Base-by-base conservation (phyloP, 1,284 basidiomycete species). In the Melampsora medusae region DNA sequence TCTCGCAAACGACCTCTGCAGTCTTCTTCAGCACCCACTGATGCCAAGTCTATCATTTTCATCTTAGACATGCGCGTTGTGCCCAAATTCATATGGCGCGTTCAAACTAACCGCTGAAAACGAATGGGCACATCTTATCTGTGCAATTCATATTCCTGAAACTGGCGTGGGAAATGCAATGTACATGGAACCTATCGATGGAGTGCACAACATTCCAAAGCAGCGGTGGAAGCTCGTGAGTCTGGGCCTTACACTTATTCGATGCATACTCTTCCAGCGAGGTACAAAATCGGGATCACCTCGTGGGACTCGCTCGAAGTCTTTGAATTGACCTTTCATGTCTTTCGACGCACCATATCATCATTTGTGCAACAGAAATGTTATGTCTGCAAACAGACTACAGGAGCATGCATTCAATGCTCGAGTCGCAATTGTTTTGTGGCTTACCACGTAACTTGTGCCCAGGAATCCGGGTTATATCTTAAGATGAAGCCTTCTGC, bases 111-210 rank as follows among this genome's bases (percentile, higher is more conserved):
- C 97, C 0, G 88, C 89, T 0, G 88, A 90, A 28, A 93, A 93
- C 0, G 91, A 94, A 78, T 99, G 97, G 97, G 92, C 93, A 0
- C 97, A 99, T 83, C 85, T 99, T 0, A 86, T 99, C 0, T 99
- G 97, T 81, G 94, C 96, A 3, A 97, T 99, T 79, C 99, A 94
- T 93, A 90, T 98, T 4, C 95, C 97, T 0, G 97, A 99, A 83
- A 93, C 93, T 9, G 89, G 91, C 53, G 92, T 98, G 5, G 90
- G 91, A 46, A 99, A 99, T 82, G 90, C 94, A 7, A 91, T 95
- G 12, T 97, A 98, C 83, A 99, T 99, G 96, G 97, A 99, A 81
- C 97, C 97, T 12, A 90, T 99, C 64, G 93, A 93, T 35, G 92
- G 92, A 28, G 87, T 95, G 0, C 92, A 97, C 64, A 88, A 86